Evolutionary conservation across 2,329 filamentous ascomycete species (phyloP), one percentile per base, ranked within the genome.

Genomic region (Fragosphaeria purpurea): DNA sequence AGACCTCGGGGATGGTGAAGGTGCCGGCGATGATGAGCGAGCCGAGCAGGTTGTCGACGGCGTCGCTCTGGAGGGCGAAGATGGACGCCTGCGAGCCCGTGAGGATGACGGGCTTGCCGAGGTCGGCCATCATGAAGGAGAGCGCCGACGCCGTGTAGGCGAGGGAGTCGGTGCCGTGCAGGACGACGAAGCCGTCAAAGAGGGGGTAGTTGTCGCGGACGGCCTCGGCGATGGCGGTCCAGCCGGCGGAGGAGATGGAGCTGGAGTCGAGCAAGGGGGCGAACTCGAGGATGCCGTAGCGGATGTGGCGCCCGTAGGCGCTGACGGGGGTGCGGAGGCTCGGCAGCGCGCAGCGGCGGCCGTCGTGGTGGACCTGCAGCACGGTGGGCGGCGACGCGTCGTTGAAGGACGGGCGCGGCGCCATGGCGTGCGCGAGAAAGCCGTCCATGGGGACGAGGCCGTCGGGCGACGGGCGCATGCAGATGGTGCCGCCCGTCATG

Each of bases 1-100:
- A 90, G 48, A 96, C 90, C 65, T 95, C 90, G 0, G 90, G 89
- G 52, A 96, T 88, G 70, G 88, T 86, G 63, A 95, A 95, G 53
- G 93, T 93, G 37, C 88, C 88, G 4, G 90, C 90, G 50, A 95
- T 85, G 62, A 95, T 88, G 61, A 95, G 76, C 1, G 88, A 90
- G 22, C 87, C 87, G 5, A 95, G 77, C 10, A 96, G 76, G 61
- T 95, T 96, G 69, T 94, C 89, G 39, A 89, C 86, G 8, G 89
- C 90, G 65, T 96, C 90, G 47, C 86, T 93, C 67, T 95, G 89
- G 32, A 95, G 78, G 54, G 90, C 83, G 59, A 93, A 85, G 76
- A 96, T 95, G 44, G 88, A 88, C 1, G 89, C 86, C 63, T 88
- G 85, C 3, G 82, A 85, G 1, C 84, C 84, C 0, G 90, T 96